These are phyloP conservation scores for Tolypocladium endophyticum DNA, from an alignment of 2,329 filamentous ascomycete species.

Conservation along the genomic window DNA sequence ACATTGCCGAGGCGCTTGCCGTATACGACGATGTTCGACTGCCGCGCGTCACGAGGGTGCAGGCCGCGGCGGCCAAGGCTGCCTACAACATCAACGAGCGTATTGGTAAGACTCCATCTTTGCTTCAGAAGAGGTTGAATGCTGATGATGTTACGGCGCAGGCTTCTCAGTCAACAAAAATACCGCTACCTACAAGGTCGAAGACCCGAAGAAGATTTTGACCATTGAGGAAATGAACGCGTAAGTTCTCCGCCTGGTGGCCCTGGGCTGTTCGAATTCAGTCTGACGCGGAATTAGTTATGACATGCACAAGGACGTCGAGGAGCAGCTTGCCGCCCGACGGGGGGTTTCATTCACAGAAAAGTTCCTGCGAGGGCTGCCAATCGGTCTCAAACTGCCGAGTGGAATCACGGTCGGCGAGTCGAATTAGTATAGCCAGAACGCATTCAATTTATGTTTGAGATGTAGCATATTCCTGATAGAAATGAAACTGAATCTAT, in stretches of 20 bases:
- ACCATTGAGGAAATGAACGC: slow-evolving; percentile 62
- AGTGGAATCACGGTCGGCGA: slow-evolving; percentile 30
- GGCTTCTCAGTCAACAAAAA: slow-evolving; percentile 53
- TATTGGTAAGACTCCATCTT: slow-evolving; percentile 31
- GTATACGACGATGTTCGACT: slow-evolving; percentile 43
- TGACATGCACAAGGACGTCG: slow-evolving; percentile 47
- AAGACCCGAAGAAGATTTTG: slow-evolving; percentile 48
- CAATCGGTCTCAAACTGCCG: slow-evolving; percentile 36
- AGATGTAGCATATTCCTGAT: background rate
- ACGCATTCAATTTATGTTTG: background rate
- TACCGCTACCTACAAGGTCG: slow-evolving; percentile 47
- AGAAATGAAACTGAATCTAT: background rate
- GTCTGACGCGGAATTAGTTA: slow-evolving; percentile 26
- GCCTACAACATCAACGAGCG: slow-evolving; percentile 53
- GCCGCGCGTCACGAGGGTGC: slow-evolving; percentile 44
- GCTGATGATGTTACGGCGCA: slow-evolving; percentile 6
- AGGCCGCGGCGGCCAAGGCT: slow-evolving; percentile 46
- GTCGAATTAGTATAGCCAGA: background rate
- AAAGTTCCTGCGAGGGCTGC: slow-evolving; percentile 31
- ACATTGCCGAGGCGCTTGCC: slow-evolving; percentile 34
- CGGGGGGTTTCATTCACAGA: slow-evolving; percentile 21
- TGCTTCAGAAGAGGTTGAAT: background rate
- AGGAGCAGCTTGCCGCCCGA: slow-evolving; percentile 31
- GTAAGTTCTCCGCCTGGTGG: slow-evolving; percentile 23
- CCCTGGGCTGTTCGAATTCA: no score